Evolutionary conservation across 139 green algal species (phyloP), one percentile per base, ranked within the genome.

Genomic region (Chlamydomonas sp.): DNA sequence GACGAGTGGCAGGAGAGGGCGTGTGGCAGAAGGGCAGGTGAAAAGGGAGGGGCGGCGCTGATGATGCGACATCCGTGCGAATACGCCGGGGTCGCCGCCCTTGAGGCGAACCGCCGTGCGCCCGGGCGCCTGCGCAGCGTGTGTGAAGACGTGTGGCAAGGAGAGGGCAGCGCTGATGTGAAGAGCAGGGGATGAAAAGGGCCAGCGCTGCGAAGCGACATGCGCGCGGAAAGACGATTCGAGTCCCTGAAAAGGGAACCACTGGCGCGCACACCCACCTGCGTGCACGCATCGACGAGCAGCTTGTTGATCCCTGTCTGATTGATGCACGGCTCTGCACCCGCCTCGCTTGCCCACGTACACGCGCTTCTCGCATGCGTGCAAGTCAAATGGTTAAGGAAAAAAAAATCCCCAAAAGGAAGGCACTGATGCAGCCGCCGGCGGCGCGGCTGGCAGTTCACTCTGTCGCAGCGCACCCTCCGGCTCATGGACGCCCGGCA

Each of bases 281-380:
- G 26, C 29, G 20, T 10, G 34, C 60, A 67, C 10, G 28, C 28
- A 5, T 67, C 31, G 16, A 67, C 26, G 5, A 67, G 26, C 8
- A 67, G 13, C 20, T 38, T 31, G 20, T 67, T 24, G 24, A 67
- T 67, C 16, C 47, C 22, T 28, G 5, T 43, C 60, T 67, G 60
- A 8, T 67, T 67, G 20, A 43, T 67, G 8, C 29, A 67, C 8
- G 66, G 35, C 35, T 69, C 16, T n/a, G 31, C 39, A 22, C 30
- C 84, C 84, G 5, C 84, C 84, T 0, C 87, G 79, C 49, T 92
- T 92, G 63, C 87, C 87, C 2, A 89, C 87, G 58, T 85, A 86
- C 13, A 85, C n/a, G 8, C 58, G 54, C 54, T 81, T n/a, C n/a
- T n/a, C n/a, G n/a, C n/a, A n/a, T n/a, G n/a, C n/a, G n/a, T n/a